phyloP scores from a whole-genome alignment of 495 filamentous ascomycete species.

The Tetracladium setigerum region DNA sequence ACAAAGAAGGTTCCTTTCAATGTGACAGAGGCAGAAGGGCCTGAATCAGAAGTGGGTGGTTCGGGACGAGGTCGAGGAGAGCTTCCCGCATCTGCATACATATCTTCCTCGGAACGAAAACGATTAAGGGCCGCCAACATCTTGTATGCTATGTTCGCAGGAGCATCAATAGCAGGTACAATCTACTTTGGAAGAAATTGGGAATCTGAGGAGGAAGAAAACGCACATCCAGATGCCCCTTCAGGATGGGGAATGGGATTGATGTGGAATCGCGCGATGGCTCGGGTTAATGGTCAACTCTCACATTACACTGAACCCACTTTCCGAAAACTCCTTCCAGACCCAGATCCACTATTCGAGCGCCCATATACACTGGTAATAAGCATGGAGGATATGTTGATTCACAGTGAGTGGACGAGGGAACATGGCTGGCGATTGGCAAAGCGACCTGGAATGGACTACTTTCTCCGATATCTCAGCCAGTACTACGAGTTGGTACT shows the following conservation, averaged over 20 bases:
- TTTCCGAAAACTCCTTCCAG: conserved; percentile 88
- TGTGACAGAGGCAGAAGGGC: conserved; percentile 49
- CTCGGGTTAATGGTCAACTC: conserved; percentile 62
- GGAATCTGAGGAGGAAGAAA: conserved; percentile 64
- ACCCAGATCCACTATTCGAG: conserved; percentile 70
- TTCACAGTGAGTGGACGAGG: conserved; percentile 88
- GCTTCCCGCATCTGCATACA: conserved; percentile 75
- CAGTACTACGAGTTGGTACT: conserved; percentile 97
- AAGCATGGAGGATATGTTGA: conserved; percentile 85
- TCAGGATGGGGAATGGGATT: conserved; percentile 51
- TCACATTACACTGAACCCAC: conserved; percentile 94
- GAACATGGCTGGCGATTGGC: conserved; percentile 94
- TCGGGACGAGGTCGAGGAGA: conserved; percentile 41
- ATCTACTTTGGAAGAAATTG: conserved; percentile 76
- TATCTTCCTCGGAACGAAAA: conserved; percentile 80
- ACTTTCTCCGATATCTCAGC: conserved; percentile 91
- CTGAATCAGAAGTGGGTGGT: conserved; percentile 38
- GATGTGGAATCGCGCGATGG: conserved; percentile 72
- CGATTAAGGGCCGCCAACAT: conserved; percentile 63
- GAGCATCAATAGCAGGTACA: conserved; percentile 41
- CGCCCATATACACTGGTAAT: conserved; percentile 91
- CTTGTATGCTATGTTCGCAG: conserved; percentile 43
- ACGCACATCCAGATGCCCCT: conserved; percentile 57
- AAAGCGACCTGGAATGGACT: conserved; percentile 92
- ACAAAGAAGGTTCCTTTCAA: conserved; percentile 39